Evolutionary conservation across 2,329 filamentous ascomycete species (phyloP), one percentile per base, ranked within the genome.

Genomic region (Huntiella savannae): DNA sequence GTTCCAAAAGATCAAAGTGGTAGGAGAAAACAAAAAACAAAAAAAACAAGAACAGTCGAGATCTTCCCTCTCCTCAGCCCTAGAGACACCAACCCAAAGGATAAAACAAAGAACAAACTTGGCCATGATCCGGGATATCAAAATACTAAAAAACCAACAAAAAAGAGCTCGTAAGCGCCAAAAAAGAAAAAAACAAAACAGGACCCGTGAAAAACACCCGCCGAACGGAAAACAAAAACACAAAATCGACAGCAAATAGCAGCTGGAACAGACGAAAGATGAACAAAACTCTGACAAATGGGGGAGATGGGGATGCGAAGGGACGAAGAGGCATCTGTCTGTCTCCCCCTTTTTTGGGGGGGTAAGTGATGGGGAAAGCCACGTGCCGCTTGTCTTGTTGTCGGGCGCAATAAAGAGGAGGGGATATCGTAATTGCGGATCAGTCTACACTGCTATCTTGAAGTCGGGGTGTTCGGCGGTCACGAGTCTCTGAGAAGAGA

Each of bases 401-500:
- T 28, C 22, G 22, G 2, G 22, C 22, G 5, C 22, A 8, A 28
- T 8, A 28, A 28, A 5, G 3, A 2, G 6, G 5, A 8, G 22
- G 22, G 7, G 6, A 28, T 17, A 28, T 28, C 22, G 22, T 28
- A 28, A 4, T 28, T 28, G 22, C 22, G 22, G 2, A 8, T 28
- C 22, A 28, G 22, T 6, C 22, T 28, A 28, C 22, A 28, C 22
- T 28, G 22, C 6, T 28, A 28, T 28, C 22, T 28, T 8, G 6
- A 22, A 28, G 7, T 4, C 7, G 6, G 5, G 7, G 6, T 28
- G 22, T 8, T 28, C 22, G 22, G 22, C 22, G 22, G 22, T 28
- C 22, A 28, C 34, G 47, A 48, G 37, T 48, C 47, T 41, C 47
- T 33, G 28, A 45, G 36, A 48, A 44, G 47, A 45, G 42, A 45